phyloP scores from a whole-genome alignment of 2,329 filamentous ascomycete species.

The Blastomyces gilchristii region DNA sequence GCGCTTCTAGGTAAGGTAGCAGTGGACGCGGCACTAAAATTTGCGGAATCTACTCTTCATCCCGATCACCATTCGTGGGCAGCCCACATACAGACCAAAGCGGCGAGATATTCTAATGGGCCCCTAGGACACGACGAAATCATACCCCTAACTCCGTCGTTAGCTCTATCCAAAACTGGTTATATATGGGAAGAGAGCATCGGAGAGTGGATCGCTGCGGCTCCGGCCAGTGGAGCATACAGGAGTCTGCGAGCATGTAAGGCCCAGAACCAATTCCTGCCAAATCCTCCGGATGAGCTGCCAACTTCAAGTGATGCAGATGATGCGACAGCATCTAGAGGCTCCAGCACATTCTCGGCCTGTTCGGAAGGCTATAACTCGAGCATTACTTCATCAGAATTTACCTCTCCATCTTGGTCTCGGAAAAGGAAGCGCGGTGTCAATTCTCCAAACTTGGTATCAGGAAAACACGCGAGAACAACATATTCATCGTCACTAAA shows the following conservation, averaged over 20 bases:
- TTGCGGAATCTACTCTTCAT: constrained; percentile 31
- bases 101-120: constrained; percentile 17
- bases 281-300: background rate
- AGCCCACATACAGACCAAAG: constrained; percentile 28
- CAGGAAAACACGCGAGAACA: background rate
- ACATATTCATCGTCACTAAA: background rate
- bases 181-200: constrained; percentile 49
- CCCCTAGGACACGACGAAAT: constrained; percentile 4
- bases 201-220: constrained; percentile 45
- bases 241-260: background rate
- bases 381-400: constrained; percentile 8
- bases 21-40: constrained; percentile 32
- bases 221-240: constrained; percentile 3
- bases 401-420: background rate
- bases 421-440: constrained; percentile 8
- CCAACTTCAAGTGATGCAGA: constrained; percentile 1
- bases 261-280: background rate
- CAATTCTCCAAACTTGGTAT: background rate
- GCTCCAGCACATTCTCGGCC: constrained; percentile 2
- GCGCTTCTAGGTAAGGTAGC: constrained; percentile 27
- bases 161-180: constrained; percentile 15
- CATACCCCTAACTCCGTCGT: constrained; percentile 15
- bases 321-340: constrained; percentile 2
- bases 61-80: constrained; percentile 33
- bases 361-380: background rate